A percentile compares a stretch with the other conserved stretches of the same genome.
Conservation (phyloP, 768 basidiomycete genomes). For the Russula earlei region DNA sequence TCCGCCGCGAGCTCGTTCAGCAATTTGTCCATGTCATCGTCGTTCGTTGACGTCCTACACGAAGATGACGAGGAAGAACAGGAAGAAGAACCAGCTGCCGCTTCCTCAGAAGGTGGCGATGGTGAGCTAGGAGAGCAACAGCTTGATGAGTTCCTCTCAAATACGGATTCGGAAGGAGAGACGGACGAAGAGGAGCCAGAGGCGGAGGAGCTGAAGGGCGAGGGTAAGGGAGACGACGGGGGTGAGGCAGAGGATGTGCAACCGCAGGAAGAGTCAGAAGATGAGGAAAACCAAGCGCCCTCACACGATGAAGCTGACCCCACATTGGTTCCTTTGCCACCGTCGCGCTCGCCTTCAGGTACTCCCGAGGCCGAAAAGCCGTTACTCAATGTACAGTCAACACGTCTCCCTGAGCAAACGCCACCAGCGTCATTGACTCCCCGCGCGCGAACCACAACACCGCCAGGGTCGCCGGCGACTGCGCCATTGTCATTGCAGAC, state of each 20-base stretch:
- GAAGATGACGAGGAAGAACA: conserved; percentile 19
- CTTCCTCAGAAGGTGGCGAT: conserved; percentile 14
- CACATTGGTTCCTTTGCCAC: conserved; percentile 29
- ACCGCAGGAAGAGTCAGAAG: conserved; percentile 14
- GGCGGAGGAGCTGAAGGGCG: conserved; percentile 17
- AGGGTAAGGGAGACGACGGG: conserved; percentile 20
- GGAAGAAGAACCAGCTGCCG: conserved; percentile 13
- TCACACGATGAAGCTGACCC: conserved; percentile 8
- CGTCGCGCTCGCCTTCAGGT: conserved; percentile 44
- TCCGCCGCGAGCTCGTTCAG: conserved; percentile 13
- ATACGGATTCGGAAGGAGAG: conserved; percentile 24
- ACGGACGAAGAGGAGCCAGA: conserved; percentile 21
- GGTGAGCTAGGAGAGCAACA: conserved; percentile 10
- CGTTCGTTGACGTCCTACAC: conserved; percentile 17
- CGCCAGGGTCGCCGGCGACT: conserved; percentile 54
- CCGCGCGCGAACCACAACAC: conserved; percentile 45
- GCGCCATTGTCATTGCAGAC: conserved; percentile 20
- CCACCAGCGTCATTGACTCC: background rate
- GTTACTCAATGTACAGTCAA: conserved; percentile 30
- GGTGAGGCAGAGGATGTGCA: conserved; percentile 28
- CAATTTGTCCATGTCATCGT: conserved; percentile 13
- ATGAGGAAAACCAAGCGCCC: background rate
- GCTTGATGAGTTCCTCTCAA: conserved; percentile 22
- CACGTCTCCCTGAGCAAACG: conserved; percentile 28
- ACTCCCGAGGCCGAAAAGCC: conserved; percentile 50